These are phyloP conservation scores for Apiospora marii DNA, from an alignment of 2,329 filamentous ascomycete species.

Conservation along the genomic window DNA sequence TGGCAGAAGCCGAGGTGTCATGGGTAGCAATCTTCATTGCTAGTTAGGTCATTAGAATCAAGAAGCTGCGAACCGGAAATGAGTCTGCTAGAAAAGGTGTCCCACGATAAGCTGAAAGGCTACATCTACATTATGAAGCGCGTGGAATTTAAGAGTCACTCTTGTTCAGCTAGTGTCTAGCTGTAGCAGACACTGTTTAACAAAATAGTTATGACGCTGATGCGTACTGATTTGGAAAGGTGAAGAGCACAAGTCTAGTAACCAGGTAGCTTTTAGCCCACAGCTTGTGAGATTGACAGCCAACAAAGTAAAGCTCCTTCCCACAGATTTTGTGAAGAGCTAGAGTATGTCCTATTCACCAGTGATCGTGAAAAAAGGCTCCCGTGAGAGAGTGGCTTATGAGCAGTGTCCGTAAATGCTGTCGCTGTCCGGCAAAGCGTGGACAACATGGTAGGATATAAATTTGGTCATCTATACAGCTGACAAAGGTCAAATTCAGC, in stretches of 20 bases:
- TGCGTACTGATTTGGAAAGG: constrained; percentile 1
- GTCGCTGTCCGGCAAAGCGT: not conserved
- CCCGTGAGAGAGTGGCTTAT: constrained; percentile 9
- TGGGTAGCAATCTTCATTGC: not conserved
- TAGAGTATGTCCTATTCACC: constrained; percentile 6
- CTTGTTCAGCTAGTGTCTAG: constrained; percentile 4
- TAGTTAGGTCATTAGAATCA: not conserved
- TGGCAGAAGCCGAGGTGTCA: not conserved
- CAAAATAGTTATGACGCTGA: not conserved
- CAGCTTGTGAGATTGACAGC: constrained; percentile 1
- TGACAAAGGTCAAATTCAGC: not conserved
- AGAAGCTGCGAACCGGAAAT: constrained; percentile 6
- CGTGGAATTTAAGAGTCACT: not conserved
- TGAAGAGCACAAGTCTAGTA: not conserved
- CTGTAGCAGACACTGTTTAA: constrained; percentile 4
- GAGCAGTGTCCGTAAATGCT: constrained; percentile 14
- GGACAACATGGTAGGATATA: constrained; percentile 4
- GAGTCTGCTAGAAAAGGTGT: not conserved
- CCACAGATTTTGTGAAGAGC: constrained; percentile 5
- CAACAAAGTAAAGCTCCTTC: not conserved
- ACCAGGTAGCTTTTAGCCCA: not conserved
- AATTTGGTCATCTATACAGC: not conserved
- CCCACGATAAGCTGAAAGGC: not conserved
- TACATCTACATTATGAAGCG: not conserved
- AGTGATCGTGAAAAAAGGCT: not conserved